Evolutionary conservation across 768 basidiomycete genomes (phyloP), one percentile per base, ranked within the genome.

Genomic region (Hortiboletus campestris): DNA sequence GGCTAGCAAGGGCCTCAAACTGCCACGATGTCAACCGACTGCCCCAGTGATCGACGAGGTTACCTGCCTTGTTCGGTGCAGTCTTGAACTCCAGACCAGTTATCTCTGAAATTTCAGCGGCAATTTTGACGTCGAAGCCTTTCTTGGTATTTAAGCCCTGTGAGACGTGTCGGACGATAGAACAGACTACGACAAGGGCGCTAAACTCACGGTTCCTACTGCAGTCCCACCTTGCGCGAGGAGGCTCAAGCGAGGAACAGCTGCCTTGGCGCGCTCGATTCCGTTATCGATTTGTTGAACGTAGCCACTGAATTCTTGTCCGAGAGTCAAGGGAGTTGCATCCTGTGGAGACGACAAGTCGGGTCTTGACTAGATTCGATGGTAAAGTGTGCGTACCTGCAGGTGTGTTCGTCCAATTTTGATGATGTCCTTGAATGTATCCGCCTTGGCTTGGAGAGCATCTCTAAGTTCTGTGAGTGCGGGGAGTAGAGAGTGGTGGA

Each of bases 361-460:
- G 40, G 7, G 40, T 34, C 1, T 44, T 34, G 51, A 49, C 28
- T 28, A n/a, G 25, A 19, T 22, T 22, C 34, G 42, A 46, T 11
- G 34, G 19, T 1, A 44, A 38, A 28, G 28, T 13, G 44, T 38
- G 48, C 63, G 46, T 52, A 84, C 88, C 78, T 94, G 91, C 56
- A 99, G 76, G 75, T 99, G 97, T 6, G 97, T 99, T 42, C 97
- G 89, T 38, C 97, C 97, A 66, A 99, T 99, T 74, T 99, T 99
- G 73, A 98, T 93, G 66, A 99, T 98, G 67, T 88, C 75, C 31
- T 89, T 86, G 69, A 98, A 99, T 1, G 78, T 80, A 63, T 88
- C 84, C 13, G 87, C 76, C 77, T 98, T 99, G 55, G 78, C 83
- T 53, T 89, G 82, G 46, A 99, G 77, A 6, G 91, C 94, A 70